Evolutionary conservation across 2,329 filamentous ascomycete genomes (phyloP).

Genomic region (Huntiella omanensis): DNA sequence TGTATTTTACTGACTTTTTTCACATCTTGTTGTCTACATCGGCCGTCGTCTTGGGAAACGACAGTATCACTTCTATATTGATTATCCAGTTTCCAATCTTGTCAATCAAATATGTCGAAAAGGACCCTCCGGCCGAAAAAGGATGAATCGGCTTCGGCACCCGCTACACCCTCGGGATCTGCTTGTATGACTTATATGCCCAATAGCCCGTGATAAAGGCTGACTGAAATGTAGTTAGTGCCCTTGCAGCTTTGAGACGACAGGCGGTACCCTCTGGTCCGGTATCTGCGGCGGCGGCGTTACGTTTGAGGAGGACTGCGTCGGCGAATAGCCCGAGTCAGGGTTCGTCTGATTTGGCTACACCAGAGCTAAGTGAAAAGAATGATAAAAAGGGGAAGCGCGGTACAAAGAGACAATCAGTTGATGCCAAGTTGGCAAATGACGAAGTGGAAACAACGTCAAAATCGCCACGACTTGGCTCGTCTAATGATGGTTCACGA

Average conservation of each 20-base stretch:
- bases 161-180: slow-evolving; percentile 2
- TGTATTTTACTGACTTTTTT: neutral
- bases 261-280: slow-evolving; percentile 4
- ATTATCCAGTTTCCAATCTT: neutral
- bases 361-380: neutral
- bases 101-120: neutral
- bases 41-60: no score
- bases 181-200: slow-evolving; percentile 5
- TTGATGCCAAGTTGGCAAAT: neutral
- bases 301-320: neutral
- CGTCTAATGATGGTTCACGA: neutral
- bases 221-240: slow-evolving; percentile 7
- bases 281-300: slow-evolving; percentile 4
- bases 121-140: slow-evolving; percentile 7
- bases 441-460: neutral
- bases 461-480: neutral
- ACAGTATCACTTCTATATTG: no score
- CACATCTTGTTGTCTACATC: neutral
- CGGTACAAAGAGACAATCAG: neutral
- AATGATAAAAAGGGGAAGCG: neutral
- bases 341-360: no score
- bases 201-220: neutral
- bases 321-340: neutral
- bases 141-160: slow-evolving; percentile 2
- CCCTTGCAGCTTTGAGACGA: slow-evolving; percentile 5